These are phyloP conservation scores for Aspergillus eucalypticola DNA, from an alignment of 2,329 filamentous ascomycete species.

Conservation along the genomic window DNA sequence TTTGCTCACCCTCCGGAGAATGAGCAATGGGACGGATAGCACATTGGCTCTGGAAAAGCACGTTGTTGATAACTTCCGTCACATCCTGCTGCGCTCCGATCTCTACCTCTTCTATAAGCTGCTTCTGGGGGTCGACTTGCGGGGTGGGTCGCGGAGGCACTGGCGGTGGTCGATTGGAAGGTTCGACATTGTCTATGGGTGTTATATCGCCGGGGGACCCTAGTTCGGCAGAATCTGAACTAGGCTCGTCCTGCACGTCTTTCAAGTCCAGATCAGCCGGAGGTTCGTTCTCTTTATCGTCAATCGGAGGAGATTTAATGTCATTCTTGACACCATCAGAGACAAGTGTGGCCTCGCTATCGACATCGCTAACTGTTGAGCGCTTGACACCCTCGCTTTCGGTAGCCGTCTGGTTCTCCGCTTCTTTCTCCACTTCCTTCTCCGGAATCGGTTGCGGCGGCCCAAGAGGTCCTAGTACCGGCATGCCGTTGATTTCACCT, in stretches of 20 bases:
- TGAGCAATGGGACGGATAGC: conserved; percentile 73
- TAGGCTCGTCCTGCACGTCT: conserved; percentile 24
- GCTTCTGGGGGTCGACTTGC: conserved; percentile 35
- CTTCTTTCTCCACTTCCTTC: conserved; percentile 20
- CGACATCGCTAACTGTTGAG: conserved; percentile 29
- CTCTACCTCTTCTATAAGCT: conserved; percentile 53
- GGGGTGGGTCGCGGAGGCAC: conserved; percentile 56
- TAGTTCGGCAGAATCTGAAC: conserved; percentile 11
- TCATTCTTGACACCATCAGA: conserved; percentile 28
- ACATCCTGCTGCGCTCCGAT: conserved; percentile 85
- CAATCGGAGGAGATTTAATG: conserved; percentile 20
- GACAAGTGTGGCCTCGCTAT: conserved; percentile 41
- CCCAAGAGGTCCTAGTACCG: conserved; percentile 49
- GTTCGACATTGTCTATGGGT: conserved; percentile 26
- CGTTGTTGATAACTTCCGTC: conserved; percentile 90
- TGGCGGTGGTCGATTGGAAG: conserved; percentile 56
- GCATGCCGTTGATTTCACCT: conserved; percentile 47
- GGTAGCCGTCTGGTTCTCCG: conserved; percentile 21
- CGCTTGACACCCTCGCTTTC: conserved; percentile 26
- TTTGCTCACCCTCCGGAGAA: conserved; percentile 71
- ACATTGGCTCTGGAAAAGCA: conserved; percentile 85
- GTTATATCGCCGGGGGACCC: conserved; percentile 10
- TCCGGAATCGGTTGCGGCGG: conserved; percentile 33
- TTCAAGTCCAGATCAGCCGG: conserved; percentile 23
- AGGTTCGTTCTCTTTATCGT: conserved; percentile 45